These are phyloP conservation scores for Sarocladium brachiariae DNA, from an alignment of 2,329 filamentous ascomycete species.

Conservation along the genomic window DNA sequence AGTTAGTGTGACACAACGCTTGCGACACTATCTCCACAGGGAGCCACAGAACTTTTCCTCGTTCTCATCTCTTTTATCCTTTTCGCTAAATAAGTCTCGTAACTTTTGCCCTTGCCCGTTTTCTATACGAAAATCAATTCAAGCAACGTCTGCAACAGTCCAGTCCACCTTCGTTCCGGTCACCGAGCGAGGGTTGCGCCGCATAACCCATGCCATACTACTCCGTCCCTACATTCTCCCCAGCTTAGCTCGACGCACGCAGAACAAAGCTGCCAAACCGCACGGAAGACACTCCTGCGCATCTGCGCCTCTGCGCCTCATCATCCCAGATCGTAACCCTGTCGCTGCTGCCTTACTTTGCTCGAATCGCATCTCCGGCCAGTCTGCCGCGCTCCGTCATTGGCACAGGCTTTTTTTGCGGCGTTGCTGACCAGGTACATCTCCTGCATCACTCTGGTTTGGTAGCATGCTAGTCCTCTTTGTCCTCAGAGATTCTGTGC, in stretches of 20 bases:
- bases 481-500: neutral
- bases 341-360: neutral
- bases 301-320: slow-evolving; percentile 1
- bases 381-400: neutral
- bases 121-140: neutral
- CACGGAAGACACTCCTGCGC: too few relatives aligned
- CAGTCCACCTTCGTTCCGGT: too few relatives aligned
- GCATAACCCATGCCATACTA: neutral
- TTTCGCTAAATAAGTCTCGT: neutral
- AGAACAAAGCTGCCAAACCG: neutral
- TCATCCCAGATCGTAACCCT: slow-evolving; percentile 6
- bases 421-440: neutral
- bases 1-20: neutral
- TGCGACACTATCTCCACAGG: neutral
- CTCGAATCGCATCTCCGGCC: too few relatives aligned
- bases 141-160: neutral
- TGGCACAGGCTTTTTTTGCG: neutral
- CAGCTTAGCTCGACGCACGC: too few relatives aligned
- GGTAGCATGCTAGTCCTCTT: slow-evolving; percentile 2
- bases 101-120: neutral
- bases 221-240: too few relatives aligned
- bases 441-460: neutral
- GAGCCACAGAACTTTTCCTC: neutral
- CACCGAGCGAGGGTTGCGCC: neutral
- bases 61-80: neutral